Base-by-base conservation (phyloP, 129 eudicot species). In the Glebionis coronaria region DNA sequence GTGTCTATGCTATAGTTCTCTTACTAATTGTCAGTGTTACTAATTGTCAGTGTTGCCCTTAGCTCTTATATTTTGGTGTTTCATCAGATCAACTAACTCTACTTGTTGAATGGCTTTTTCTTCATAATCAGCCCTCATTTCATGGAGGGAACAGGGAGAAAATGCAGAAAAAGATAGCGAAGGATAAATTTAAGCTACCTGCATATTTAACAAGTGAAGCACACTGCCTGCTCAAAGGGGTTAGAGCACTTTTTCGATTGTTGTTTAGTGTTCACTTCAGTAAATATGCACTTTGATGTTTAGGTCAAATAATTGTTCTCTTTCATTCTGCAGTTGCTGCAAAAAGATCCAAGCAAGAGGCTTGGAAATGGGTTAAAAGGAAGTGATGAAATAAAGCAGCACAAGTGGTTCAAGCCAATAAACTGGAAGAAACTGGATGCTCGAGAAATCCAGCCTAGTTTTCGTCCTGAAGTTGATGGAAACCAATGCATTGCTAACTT, bases 101-200 rank as follows among this genome's bases (percentile, higher is more conserved):
- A n/a, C 46, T 23, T 56, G n/a, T 50, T 47, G n/a, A 28, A 59
- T 31, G 69, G 16, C 27, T n/a, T 29, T 58, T 76, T 71, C 28
- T 73, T 50, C 27, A 58, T 61, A 25, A 81, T 82, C 76, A 91
- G 96, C 96, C 98, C 66, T 96, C 98, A 35, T 91, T 88, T 69
- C 75, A 69, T 72, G 95, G 95, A 62, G 93, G 97, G 47, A 91
- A 88, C 40, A 68, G 93, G 56, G 82, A 91, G 3, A 91, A 91
- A 76, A 25, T 91, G 55, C 97, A 91, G 79, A 84, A 87, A 57
- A 91, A 91, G 81, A 88, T 91, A 61, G 76, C 83, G 44, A 91
- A 91, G 78, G 96, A 91, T 72, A 91, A 88, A 79, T 45, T 88
- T 60, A 91, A 91, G 83, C 80, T 88, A 44, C 98, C 98, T 21